phyloP scores from a whole-genome alignment of 306 rosid genomes.

The Fagus sylvatica region DNA sequence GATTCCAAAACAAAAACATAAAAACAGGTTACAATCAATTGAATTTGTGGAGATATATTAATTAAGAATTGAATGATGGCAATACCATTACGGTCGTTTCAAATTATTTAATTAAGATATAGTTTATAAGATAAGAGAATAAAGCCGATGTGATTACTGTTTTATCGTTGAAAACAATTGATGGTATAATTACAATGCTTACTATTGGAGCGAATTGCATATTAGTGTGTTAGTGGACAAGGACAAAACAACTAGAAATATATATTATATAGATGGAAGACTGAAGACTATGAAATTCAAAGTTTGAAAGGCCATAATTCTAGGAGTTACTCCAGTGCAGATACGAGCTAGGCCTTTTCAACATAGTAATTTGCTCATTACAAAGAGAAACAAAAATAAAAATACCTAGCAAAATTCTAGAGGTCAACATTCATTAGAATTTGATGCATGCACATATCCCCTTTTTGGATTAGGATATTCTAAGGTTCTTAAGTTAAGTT shows the following conservation, averaged over 20 bases:
- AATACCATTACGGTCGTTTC: neutral
- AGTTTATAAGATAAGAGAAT: neutral
- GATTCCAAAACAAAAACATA: neutral
- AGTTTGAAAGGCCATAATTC: neutral
- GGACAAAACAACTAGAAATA: neutral
- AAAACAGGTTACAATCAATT: neutral
- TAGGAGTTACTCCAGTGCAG: neutral
- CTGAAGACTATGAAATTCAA: neutral
- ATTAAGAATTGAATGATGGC: neutral
- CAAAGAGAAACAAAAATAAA: neutral
- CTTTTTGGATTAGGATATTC: too few relatives aligned
- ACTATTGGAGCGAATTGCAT: neutral
- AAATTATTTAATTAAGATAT: neutral
- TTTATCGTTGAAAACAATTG: neutral
- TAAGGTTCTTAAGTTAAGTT: too few relatives aligned
- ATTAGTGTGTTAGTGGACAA: neutral
- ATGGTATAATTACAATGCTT: constrained; percentile 4
- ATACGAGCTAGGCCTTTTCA: neutral
- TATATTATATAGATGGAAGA: neutral
- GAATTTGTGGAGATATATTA: neutral
- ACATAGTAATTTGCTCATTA: neutral
- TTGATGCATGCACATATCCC: too few relatives aligned
- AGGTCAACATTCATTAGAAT: too few relatives aligned
- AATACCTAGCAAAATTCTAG: too few relatives aligned
- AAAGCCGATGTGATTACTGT: neutral